phyloP scores from a whole-genome alignment of 805 yeast genomes.

The Sugiyamaella lignohabitans region DNA sequence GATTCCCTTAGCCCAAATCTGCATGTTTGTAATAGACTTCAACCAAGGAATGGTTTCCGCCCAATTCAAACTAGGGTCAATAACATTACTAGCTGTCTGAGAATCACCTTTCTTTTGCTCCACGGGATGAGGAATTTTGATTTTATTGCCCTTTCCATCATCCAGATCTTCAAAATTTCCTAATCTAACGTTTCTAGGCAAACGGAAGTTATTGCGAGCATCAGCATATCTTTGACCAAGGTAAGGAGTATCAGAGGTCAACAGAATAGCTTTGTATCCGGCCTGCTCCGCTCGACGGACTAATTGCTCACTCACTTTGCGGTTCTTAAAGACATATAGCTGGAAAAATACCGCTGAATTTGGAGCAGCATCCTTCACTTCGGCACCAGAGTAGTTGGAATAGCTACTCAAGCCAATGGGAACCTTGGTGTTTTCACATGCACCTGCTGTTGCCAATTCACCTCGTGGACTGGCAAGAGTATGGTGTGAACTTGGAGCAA shows the following conservation, averaged over 20 bases:
- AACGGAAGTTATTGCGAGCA: constrained; percentile 24
- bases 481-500: constrained; percentile 33
- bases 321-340: constrained; percentile 28
- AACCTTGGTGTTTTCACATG: constrained; percentile 24
- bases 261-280: constrained; percentile 39
- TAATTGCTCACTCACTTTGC: constrained; percentile 22
- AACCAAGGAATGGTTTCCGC: constrained; percentile 27
- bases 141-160: constrained; percentile 20
- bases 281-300: constrained; percentile 26
- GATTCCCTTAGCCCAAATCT: constrained; percentile 55
- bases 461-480: constrained; percentile 28
- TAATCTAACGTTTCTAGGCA: constrained; percentile 24
- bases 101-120: constrained; percentile 13
- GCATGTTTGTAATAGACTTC: constrained; percentile 35
- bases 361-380: constrained; percentile 23
- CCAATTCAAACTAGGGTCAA: constrained; percentile 28
- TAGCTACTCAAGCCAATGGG: constrained; percentile 29
- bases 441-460: constrained; percentile 30
- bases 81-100: constrained; percentile 13
- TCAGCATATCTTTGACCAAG: constrained; percentile 50
- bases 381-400: constrained; percentile 24
- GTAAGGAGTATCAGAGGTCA: constrained; percentile 53
- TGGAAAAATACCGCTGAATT: constrained; percentile 25
- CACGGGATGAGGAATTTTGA: constrained; percentile 21
- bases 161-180: constrained; percentile 23